Conservation (phyloP, 495 filamentous ascomycete genomes). For the Aspergillus asperescens region DNA sequence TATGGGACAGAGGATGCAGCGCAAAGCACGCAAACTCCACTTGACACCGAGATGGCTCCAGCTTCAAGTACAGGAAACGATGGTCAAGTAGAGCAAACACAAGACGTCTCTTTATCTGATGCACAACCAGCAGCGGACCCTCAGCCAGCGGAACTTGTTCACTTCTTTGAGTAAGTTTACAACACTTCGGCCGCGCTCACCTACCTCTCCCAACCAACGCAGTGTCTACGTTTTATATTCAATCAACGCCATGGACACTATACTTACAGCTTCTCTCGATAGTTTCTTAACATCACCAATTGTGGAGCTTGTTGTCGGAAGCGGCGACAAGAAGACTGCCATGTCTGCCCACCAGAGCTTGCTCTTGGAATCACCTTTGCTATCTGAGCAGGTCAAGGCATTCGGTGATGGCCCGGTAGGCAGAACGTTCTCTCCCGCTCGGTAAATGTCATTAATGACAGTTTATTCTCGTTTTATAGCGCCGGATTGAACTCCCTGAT, state of each 20-base stretch:
- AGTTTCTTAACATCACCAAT: conserved; percentile 67
- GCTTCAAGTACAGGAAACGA: conserved; percentile 13
- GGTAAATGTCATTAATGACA: background rate
- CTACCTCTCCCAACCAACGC: background rate
- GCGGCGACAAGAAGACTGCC: conserved; percentile 51
- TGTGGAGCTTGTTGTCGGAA: conserved; percentile 69
- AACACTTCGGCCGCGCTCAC: background rate
- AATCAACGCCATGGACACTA: background rate
- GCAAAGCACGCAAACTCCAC: conserved; percentile 8
- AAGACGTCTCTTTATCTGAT: conserved; percentile 24
- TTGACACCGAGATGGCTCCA: conserved; percentile 24
- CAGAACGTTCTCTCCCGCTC: background rate
- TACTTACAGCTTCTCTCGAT: conserved; percentile 6
- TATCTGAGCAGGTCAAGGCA: conserved; percentile 55
- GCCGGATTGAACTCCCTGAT: conserved; percentile 60
- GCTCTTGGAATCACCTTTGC: conserved; percentile 66
- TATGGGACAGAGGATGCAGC: conserved; percentile 8
- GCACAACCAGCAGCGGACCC: conserved; percentile 18
- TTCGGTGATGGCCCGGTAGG: conserved; percentile 44
- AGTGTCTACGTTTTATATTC: background rate
- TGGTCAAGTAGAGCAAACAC: conserved; percentile 2
- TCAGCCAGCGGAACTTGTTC: conserved; percentile 17
- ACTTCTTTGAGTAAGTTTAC: conserved; percentile 34
- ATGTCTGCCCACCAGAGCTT: conserved; percentile 77
- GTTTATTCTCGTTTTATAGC: conserved; percentile 24